Evolutionary conservation across 805 yeast genomes (phyloP), one percentile per base, ranked within the genome.

Genomic region (Barnettozyma sucrosica): DNA sequence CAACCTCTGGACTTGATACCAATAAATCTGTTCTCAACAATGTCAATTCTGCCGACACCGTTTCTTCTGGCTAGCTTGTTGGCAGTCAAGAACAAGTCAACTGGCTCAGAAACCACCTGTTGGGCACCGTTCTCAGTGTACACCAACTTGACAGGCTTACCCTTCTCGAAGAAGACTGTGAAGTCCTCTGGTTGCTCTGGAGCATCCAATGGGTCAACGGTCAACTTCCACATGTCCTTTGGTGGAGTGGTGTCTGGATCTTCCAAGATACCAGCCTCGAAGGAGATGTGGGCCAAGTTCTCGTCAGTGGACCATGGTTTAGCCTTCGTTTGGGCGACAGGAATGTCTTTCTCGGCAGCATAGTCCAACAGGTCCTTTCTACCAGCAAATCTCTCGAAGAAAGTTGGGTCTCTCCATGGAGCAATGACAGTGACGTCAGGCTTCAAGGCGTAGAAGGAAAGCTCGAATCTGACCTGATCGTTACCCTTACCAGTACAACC

Each of bases 231-330:
- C 99, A 93, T 93, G 70, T 93, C 99, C 76, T 90, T 92, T 72
- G 99, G 99, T 55, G 99, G 99, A 45, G 99, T 93, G 60, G 92
- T 83, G 70, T 93, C 87, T 66, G 99, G 99, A 74, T 93, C 96
- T 75, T 93, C 99, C 64, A 93, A 81, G 59, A 93, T 93, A 72
- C 99, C 99, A 55, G 99, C 99, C 77, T 93, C 99, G 69, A 87
- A 93, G 36, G 98, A 92, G 69, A 93, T 93, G 72, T 93, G 99
- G 41, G 98, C 99, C 81, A 92, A 75, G 80, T 93, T 93, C 76
- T 93, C 99, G 69, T 93, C 99, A 49, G 99, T 93, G 33, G 98
- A 90, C 99, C 99, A 93, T 60, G 99, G 99, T 77, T 93, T 93
- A 56, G 98, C 89, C 71, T 89, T 89, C 58, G 99, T 93, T 76